Conservation (phyloP, 257 asterid genomes). For the Striga asiatica region DNA sequence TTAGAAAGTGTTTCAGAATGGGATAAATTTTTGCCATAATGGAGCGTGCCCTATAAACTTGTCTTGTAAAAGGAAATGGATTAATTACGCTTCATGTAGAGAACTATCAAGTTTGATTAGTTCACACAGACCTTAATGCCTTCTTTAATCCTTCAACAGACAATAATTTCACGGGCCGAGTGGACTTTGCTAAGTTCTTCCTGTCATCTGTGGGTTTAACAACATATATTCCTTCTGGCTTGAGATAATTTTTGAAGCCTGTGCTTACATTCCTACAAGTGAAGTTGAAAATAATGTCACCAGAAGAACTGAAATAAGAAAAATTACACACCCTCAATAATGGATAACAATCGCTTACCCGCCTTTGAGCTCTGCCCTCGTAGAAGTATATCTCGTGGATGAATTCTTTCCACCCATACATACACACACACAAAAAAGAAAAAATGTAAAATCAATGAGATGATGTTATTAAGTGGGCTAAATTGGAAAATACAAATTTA, state of each 20-base stretch:
- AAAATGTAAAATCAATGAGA: neutral
- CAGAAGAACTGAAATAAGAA: constrained; percentile 7
- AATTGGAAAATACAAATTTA: neutral
- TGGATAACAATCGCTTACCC: constrained; percentile 47
- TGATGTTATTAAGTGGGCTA: neutral
- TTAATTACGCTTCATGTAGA: neutral
- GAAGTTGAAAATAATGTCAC: constrained; percentile 11
- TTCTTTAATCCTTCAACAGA: constrained; percentile 76
- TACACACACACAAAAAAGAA: constrained; percentile 5
- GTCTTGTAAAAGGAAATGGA: no score
- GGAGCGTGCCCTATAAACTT: no score
- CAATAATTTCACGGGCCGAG: constrained; percentile 53
- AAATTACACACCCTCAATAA: neutral
- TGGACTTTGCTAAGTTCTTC: constrained; percentile 34
- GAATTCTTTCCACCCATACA: no score
- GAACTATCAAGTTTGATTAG: neutral
- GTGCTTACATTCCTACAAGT: constrained; percentile 56
- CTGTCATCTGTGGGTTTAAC: constrained; percentile 42
- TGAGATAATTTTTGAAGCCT: constrained; percentile 58
- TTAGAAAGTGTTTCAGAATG: no score
- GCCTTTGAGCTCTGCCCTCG: constrained; percentile 75
- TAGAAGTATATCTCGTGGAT: constrained; percentile 48
- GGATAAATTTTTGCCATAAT: no score
- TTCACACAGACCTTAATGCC: constrained; percentile 60
- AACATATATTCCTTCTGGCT: constrained; percentile 65